Evolutionary conservation across 257 asterid species (phyloP), one percentile per base, ranked within the genome.

Genomic region (Solanum chiquidenum): DNA sequence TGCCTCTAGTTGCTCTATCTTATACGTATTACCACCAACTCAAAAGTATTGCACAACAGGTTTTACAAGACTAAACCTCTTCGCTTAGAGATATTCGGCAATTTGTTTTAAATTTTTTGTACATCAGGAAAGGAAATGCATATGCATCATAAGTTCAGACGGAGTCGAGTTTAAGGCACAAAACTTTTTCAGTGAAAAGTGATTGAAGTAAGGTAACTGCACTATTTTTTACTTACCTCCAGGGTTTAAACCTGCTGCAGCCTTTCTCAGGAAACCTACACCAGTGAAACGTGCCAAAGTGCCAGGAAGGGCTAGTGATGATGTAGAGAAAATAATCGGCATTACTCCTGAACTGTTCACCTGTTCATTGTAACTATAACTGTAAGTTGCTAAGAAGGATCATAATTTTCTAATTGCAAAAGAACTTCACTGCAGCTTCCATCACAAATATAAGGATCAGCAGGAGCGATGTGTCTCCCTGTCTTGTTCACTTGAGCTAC

Each of bases 241-340:
- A 11, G 99, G 99, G 91, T 92, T 94, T 86, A 97, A 90, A 38
- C 98, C 96, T 76, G 89, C 88, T 85, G 99, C 98, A 79, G 98
- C 98, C 27, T 92, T 92, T 90, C 92, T 97, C 20, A 97, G 95
- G 87, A 94, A 90, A 79, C 89, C 91, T 35, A 95, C 87, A 88
- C 99, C 99, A 46, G 99, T 95, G 89, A 97, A 97, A 80, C 99
- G 99, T 58, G 99, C 99, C 83, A 97, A 92, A 80, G 99, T 97
- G 79, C 95, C 98, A 12, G 99, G 99, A 90, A 97, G 95, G 87
- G 99, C 97, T 93, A 97, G 85, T 35, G 99, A 95, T 66, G 99
- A 97, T 52, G 99, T 97, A 27, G 99, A 97, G 93, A 97, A 97
- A 91, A 97, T 97, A 91, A 97, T 97, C 83, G 99, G 99, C 99